Percentiles rank a stretch among this genome's conserved stretches.
Evolutionary conservation across 371 early-diverging fungal species (phyloP).

Genomic region (Chytridium lagenaria): DNA sequence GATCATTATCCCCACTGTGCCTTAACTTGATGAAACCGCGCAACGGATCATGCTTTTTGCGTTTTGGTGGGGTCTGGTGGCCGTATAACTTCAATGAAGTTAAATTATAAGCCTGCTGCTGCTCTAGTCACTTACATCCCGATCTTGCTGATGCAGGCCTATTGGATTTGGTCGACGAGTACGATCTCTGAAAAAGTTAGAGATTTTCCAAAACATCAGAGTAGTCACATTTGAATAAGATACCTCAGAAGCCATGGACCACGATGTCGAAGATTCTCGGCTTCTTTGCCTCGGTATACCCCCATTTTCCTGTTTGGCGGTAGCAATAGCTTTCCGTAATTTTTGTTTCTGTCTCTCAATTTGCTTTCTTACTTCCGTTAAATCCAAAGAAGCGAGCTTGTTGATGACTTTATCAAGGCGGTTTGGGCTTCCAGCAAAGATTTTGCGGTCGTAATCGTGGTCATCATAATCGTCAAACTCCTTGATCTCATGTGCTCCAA

Average conservation of each 20-base stretch:
- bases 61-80: background rate
- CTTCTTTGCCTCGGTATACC: too few species aligned
- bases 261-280: too few species aligned
- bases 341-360: slow-evolving; percentile 18
- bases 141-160: background rate
- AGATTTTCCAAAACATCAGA: background rate
- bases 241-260: too few species aligned
- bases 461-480: background rate
- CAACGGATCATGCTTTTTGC: slow-evolving; percentile 27
- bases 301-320: too few species aligned
- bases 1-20: slow-evolving; percentile 17
- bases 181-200: background rate
- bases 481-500: background rate
- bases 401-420: slow-evolving; percentile 2
- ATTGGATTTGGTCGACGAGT: background rate
- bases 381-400: slow-evolving; percentile 21
- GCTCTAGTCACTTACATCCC: slow-evolving; percentile 8
- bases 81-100: background rate
- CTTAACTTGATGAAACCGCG: slow-evolving; percentile 19
- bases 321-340: background rate
- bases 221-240: background rate
- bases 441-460: background rate
- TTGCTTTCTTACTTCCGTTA: slow-evolving; percentile 16
- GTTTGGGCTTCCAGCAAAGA: background rate
- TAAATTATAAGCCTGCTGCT: too few species aligned